These are phyloP conservation scores for Aspergillus bombycis DNA, from an alignment of 2,329 filamentous ascomycete species.

Conservation along the genomic window DNA sequence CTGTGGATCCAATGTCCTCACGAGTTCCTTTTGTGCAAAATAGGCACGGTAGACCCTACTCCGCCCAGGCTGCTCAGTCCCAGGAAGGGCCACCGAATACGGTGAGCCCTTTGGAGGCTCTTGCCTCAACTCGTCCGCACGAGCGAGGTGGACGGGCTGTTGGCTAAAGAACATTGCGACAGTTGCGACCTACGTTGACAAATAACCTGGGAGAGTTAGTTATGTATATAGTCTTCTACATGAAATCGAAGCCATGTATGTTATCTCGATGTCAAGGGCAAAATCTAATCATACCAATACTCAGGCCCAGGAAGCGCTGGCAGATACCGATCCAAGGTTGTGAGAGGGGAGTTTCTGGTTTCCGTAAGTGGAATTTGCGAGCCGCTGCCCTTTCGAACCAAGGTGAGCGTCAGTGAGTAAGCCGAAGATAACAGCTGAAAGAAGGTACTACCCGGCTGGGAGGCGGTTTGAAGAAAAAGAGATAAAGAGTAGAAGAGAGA, in stretches of 20 bases:
- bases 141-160: constrained; percentile 37
- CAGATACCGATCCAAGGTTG: background rate
- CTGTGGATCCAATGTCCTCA: constrained; percentile 72
- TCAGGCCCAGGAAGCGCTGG: background rate
- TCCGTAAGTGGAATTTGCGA: background rate
- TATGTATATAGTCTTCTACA: background rate
- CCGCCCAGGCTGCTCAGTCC: constrained; percentile 72
- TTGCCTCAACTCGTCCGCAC: constrained; percentile 56
- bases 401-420: background rate
- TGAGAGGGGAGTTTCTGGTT: background rate
- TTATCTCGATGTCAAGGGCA: background rate
- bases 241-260: background rate
- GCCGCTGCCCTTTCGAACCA: background rate
- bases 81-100: constrained; percentile 77
- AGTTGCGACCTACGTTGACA: background rate
- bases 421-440: background rate
- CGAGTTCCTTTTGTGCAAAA: constrained; percentile 71
- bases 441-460: background rate
- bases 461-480: background rate
- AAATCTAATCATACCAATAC: background rate
- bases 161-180: constrained; percentile 42
- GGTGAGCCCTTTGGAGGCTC: constrained; percentile 74
- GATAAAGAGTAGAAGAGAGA: background rate
- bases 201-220: background rate
- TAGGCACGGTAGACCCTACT: constrained; percentile 82